Evolutionary conservation across 306 rosid species (phyloP).

Genomic region (Malus orientalis): DNA sequence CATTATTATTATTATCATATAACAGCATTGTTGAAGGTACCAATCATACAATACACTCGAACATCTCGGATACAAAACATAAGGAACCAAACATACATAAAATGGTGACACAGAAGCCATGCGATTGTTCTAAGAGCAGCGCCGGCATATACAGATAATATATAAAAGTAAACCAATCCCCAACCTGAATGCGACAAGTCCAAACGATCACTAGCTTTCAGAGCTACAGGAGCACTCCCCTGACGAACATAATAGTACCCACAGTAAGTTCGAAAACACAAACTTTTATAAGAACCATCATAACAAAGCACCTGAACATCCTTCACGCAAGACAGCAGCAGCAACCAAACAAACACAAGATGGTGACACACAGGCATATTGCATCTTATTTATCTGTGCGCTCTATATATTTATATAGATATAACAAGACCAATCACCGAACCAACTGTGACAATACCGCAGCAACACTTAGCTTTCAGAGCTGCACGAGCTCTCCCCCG

Average conservation of each 20-base stretch:
- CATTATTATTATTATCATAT: background rate
- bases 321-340: background rate
- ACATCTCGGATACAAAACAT: background rate
- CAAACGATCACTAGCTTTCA: background rate
- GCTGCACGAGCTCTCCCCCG: conserved; percentile 56
- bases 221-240: background rate
- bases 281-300: too few species aligned
- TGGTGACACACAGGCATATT: background rate
- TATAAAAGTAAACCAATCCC: too few species aligned
- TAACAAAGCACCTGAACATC: background rate
- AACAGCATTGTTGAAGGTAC: background rate
- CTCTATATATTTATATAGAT: background rate
- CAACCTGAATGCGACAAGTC: background rate
- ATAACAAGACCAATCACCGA: conserved; percentile 1
- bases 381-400: background rate
- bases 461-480: conserved; percentile 46
- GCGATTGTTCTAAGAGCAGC: too few species aligned
- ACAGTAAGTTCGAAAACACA: background rate
- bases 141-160: too few species aligned
- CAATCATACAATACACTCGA: background rate
- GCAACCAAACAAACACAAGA: background rate
- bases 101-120: too few species aligned
- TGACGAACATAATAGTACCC: background rate
- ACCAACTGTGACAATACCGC: background rate
- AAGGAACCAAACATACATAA: background rate